Percentiles rank a stretch among this genome's conserved stretches.
These are phyloP conservation scores for Wickerhamomyces rabaulensis DNA, from an alignment of 805 yeast species.

Conservation along the genomic window DNA sequence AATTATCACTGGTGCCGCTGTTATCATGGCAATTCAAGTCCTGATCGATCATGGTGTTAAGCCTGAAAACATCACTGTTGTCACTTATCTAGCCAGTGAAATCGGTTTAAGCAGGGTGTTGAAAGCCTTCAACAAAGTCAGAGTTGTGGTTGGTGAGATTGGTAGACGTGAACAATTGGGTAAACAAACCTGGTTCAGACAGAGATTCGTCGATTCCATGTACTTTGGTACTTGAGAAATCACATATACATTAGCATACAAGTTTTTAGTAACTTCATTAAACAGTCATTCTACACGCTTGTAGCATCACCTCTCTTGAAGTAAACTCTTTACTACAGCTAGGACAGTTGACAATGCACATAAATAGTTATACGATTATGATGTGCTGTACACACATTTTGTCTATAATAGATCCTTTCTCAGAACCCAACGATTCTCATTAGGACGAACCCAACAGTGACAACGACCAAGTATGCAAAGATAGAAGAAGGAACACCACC, in stretches of 20 bases:
- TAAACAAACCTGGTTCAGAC: slow-evolving; percentile 54
- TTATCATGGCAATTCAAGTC: slow-evolving; percentile 90
- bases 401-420: too few species aligned
- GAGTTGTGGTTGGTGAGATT: slow-evolving; percentile 63
- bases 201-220: slow-evolving; percentile 65
- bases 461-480: slow-evolving; percentile 64
- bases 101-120: slow-evolving; percentile 68
- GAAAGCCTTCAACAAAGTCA: slow-evolving; percentile 60
- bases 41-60: slow-evolving; percentile 73
- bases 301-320: too few species aligned
- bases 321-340: neutral
- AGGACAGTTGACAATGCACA: too few species aligned
- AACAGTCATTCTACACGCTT: too few species aligned
- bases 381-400: too few species aligned
- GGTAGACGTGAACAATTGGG: slow-evolving; percentile 44
- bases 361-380: too few species aligned
- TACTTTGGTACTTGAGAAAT: slow-evolving; percentile 66
- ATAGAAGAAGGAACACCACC: slow-evolving; percentile 89
- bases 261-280: neutral
- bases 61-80: slow-evolving; percentile 57
- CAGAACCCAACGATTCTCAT: slow-evolving; percentile 56
- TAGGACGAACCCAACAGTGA: slow-evolving; percentile 73
- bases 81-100: slow-evolving; percentile 73
- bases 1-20: slow-evolving; percentile 86
- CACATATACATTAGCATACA: neutral